Percentiles rank a stretch among this genome's conserved stretches.
Evolutionary conservation across 179 eudicot species (phyloP).

Genomic region (Drosera spatulata): DNA sequence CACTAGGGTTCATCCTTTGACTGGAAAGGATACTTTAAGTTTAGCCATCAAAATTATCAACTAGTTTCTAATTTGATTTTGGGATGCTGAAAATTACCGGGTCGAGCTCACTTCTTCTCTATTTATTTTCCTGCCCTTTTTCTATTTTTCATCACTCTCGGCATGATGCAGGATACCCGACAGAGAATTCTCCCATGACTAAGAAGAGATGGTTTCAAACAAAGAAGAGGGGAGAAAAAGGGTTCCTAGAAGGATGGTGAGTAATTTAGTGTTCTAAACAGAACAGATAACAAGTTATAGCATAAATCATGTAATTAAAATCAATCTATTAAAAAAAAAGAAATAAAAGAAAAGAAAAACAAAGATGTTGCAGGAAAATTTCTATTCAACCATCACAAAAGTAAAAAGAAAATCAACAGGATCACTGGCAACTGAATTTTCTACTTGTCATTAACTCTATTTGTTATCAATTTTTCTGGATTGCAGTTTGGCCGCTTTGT

Average conservation of each 20-base stretch:
- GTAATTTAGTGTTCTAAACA: background rate
- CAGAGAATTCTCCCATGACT: slow-evolving; percentile 21
- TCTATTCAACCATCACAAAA: too few relatives aligned
- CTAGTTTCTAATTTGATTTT: background rate
- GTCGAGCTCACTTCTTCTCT: background rate
- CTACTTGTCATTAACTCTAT: background rate
- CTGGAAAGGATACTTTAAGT: background rate
- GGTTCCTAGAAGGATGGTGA: slow-evolving; percentile 68
- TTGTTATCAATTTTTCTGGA: background rate
- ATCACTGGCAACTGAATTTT: too few relatives aligned
- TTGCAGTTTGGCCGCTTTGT: too few relatives aligned
- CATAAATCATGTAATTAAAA: too few relatives aligned
- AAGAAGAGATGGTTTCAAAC: slow-evolving; percentile 21
- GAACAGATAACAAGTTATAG: too few relatives aligned
- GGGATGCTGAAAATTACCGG: background rate
- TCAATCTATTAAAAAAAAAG: background rate
- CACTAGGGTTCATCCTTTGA: background rate
- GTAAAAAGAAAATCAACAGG: background rate
- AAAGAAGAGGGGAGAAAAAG: slow-evolving; percentile 43
- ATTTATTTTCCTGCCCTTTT: background rate
- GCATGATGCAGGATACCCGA: slow-evolving; percentile 36
- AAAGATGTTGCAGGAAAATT: background rate
- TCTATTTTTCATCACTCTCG: too few relatives aligned
- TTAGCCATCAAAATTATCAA: too few relatives aligned
- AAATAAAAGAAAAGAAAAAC: background rate